Conservation (phyloP, 2,329 filamentous ascomycete species). For the Curvularia spicifera region DNA sequence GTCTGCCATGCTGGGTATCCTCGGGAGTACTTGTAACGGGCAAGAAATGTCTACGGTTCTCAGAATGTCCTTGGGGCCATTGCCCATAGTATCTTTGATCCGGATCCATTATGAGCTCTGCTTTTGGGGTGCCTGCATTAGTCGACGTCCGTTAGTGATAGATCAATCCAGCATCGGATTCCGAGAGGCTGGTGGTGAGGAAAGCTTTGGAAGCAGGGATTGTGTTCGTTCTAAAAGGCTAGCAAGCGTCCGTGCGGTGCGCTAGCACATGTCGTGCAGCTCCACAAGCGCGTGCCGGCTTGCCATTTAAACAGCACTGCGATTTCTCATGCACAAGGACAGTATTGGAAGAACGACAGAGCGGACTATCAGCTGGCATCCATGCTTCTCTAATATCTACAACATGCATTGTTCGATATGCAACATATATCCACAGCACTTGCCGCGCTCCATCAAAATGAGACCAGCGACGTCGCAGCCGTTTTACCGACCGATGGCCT, state of each 20-base stretch:
- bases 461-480: neutral
- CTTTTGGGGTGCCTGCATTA: conserved; percentile 15
- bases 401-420: neutral
- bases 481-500: neutral
- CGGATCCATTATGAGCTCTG: conserved; percentile 29
- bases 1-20: conserved; percentile 21
- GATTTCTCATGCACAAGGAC: neutral
- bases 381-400: neutral
- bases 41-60: conserved; percentile 27
- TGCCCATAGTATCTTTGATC: conserved; percentile 30
- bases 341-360: neutral
- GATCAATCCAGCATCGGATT: conserved; percentile 25
- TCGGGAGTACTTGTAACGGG: conserved; percentile 31
- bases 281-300: neutral
- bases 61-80: conserved; percentile 29
- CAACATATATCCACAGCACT: neutral
- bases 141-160: conserved; percentile 23
- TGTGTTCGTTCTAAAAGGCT: conserved; percentile 9
- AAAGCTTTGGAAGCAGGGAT: conserved; percentile 21
- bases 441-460: neutral
- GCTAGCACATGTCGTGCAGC: conserved; percentile 12
- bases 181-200: conserved; percentile 17
- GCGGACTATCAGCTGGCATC: neutral
- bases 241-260: conserved; percentile 7
- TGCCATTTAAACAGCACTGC: neutral